Base-by-base conservation (phyloP, 75 land plant species). In the Adiantum capillusveneris region DNA sequence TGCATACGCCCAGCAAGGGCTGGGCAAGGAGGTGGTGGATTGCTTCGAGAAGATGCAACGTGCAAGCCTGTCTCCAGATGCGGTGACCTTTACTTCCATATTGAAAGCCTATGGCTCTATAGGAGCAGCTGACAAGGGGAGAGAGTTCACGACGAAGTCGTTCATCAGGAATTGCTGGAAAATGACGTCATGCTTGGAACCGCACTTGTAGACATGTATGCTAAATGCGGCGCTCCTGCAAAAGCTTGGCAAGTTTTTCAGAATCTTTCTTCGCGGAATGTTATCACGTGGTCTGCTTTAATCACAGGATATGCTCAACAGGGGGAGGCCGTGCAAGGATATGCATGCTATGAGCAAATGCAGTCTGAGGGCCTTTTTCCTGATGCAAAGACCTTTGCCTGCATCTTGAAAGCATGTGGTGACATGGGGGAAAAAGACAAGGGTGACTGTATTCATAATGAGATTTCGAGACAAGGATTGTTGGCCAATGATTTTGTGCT, bases 161-260 rank as follows among this genome's bases (percentile, higher is more conserved):
- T 59, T 20, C 6, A 28, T 39, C 14, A 45, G 21, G 67, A 52
- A 18, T n/a, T 42, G 19, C 59, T 65, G 29, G 44, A 65, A 14
- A 2, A 0, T 20, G 59, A 64, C 25, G 60, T 64, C 13, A 37
- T 65, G 20, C 64, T 75, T 34, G 72, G 59, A 0, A 68, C 66
- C 16, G 72, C 77, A 25, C 37, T 75, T n/a, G 2, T 68, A 12
- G 65, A 65, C 20, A 65, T 65, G 78, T 65, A 75, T 61, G 72
- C 46, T 0, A 65, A 65, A 53, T 75, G 78, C 20, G 72, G 68
- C 20, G 55, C 61, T 14, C 49, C 69, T 29, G 24, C 30, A 6
- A 28, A 19, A 29, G 53, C 53, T 11, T 0, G 53, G 11, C 11
- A 21, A 25, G 53, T 50, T 9, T 17, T 50, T 50, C 16, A 50